Conservation (phyloP, 2,329 filamentous ascomycete species). For the Ramularia endophylla region DNA sequence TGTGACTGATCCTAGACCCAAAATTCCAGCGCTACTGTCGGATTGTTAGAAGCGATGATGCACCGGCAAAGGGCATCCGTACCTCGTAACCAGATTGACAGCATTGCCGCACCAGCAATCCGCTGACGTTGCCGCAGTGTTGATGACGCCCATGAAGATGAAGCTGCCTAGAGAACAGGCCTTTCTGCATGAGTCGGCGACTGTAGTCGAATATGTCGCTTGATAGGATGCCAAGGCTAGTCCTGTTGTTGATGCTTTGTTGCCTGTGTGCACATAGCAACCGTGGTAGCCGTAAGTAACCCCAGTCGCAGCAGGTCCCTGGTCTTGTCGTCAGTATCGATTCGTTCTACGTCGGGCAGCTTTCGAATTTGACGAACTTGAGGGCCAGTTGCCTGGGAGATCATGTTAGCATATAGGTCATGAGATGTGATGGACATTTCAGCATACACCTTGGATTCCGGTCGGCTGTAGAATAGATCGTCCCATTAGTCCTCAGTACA, state of each 20-base stretch:
- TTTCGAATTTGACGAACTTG: too few relatives aligned
- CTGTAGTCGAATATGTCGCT: conserved; percentile 16
- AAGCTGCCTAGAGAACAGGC: conserved; percentile 10
- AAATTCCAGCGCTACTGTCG: conserved; percentile 1
- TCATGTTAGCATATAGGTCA: too few relatives aligned
- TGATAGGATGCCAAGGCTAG: conserved; percentile 20
- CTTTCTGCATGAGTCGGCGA: conserved; percentile 19
- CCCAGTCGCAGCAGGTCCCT: too few relatives aligned
- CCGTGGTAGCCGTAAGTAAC: conserved; percentile 24
- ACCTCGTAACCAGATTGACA: conserved; percentile 22
- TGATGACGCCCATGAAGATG: conserved; percentile 26
- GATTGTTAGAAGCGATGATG: neutral
- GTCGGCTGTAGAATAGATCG: too few relatives aligned
- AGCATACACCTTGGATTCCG: too few relatives aligned
- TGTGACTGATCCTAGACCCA: conserved; percentile 5
- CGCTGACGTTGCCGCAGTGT: conserved; percentile 15
- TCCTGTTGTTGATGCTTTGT: conserved; percentile 15
- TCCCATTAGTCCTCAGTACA: too few relatives aligned
- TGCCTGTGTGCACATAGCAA: conserved; percentile 27
- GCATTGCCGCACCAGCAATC: conserved; percentile 28
- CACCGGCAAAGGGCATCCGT: conserved; percentile 1
- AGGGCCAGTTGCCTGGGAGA: too few relatives aligned
- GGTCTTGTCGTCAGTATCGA: too few relatives aligned
- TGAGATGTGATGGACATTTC: too few relatives aligned
- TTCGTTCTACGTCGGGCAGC: too few relatives aligned